Percentiles rank a stretch among this genome's conserved stretches.
phyloP scores from a whole-genome alignment of 345 rosid species.

The Syzygium oleosum region DNA sequence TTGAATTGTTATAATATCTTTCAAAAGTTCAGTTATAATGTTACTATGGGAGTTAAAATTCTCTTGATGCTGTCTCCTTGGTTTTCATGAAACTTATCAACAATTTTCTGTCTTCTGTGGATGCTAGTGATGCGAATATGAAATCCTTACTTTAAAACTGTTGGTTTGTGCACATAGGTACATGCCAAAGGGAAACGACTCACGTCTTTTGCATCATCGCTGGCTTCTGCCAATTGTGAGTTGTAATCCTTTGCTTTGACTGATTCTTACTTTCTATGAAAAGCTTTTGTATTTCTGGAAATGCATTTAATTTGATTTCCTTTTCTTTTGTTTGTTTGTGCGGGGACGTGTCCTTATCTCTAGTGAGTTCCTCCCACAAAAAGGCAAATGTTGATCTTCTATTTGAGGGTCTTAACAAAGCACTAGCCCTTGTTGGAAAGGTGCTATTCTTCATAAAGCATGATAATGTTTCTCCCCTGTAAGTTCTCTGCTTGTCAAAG shows the following conservation, averaged over 20 bases:
- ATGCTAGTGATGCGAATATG: neutral
- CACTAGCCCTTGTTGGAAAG: constrained; percentile 46
- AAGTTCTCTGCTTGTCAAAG: constrained; percentile 15
- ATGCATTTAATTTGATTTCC: neutral
- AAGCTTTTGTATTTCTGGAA: neutral
- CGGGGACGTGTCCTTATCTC: neutral
- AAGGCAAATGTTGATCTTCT: constrained; percentile 37
- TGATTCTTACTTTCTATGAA: neutral
- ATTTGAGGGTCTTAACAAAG: constrained; percentile 53
- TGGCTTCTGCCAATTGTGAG: constrained; percentile 40
- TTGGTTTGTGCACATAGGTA: constrained; percentile 25
- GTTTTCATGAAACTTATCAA: neutral
- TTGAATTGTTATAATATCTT: neutral
- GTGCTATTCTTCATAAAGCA: constrained; percentile 55
- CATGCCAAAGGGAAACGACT: constrained; percentile 37
- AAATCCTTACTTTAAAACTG: neutral
- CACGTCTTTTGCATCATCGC: constrained; percentile 32
- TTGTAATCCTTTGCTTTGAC: neutral
- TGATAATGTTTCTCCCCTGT: constrained; percentile 55
- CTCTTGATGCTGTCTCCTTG: neutral
- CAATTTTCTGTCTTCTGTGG: neutral
- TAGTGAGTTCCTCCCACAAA: constrained; percentile 38
- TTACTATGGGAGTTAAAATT: neutral
- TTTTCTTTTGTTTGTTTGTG: neutral
- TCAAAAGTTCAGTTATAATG: neutral